Conservation (phyloP, 306 rosid species). For the Potentilla sterilis region DNA sequence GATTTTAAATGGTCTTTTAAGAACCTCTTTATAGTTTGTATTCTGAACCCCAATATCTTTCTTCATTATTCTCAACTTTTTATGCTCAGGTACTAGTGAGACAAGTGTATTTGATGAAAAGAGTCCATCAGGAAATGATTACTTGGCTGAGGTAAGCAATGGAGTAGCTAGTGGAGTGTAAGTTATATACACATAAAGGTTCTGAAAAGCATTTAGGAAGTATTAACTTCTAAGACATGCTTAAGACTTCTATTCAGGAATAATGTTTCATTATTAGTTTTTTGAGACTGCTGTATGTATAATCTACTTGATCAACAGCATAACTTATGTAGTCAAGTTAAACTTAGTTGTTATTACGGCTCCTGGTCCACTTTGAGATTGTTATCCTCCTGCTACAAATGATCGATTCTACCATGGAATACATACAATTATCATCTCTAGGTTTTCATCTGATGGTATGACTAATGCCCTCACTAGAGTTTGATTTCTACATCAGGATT, state of each 20-base stretch:
- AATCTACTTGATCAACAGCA: neutral
- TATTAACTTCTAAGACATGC: neutral
- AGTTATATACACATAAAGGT: neutral
- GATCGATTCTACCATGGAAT: neutral
- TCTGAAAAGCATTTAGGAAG: neutral
- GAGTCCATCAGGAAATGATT: slow-evolving; percentile 91
- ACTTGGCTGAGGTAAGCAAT: slow-evolving; percentile 80
- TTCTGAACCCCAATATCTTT: neutral
- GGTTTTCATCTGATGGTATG: neutral
- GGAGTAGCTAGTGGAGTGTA: neutral
- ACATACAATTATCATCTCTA: neutral
- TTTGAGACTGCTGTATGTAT: neutral
- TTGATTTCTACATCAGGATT: neutral
- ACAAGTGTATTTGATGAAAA: slow-evolving; percentile 69
- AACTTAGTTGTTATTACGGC: neutral
- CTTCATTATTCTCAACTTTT: slow-evolving; percentile 10
- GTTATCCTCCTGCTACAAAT: neutral
- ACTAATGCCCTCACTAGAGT: slow-evolving; percentile 1
- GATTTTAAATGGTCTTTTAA: slow-evolving; percentile 6
- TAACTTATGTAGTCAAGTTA: neutral
- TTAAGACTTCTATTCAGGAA: neutral
- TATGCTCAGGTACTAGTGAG: slow-evolving; percentile 70
- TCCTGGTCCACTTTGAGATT: slow-evolving; percentile 6
- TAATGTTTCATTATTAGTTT: neutral
- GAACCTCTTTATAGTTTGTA: neutral